phyloP scores from a whole-genome alignment of 2,329 filamentous ascomycete species.

The Calcarisporium arbuscula region DNA sequence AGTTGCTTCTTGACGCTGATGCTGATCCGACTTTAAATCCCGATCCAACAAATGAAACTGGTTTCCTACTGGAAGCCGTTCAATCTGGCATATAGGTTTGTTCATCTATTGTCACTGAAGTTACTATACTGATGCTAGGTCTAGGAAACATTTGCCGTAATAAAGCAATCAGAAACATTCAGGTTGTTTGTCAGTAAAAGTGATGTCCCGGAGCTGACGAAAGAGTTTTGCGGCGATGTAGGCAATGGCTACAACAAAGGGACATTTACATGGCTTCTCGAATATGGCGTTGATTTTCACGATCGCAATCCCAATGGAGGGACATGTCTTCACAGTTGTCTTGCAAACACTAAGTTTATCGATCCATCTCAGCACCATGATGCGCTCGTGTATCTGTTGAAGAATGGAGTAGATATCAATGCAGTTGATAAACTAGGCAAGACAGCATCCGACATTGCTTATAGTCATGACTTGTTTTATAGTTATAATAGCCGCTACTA shows the following conservation, averaged over 20 bases:
- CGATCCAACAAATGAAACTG: no score
- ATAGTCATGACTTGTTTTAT: not conserved
- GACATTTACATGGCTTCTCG: not conserved
- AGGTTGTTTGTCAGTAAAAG: no score
- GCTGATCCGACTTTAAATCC: conserved; percentile 5
- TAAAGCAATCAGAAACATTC: no score
- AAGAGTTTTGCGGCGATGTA: no score
- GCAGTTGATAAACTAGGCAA: not conserved
- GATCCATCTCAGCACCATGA: not conserved
- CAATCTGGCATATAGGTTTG: no score
- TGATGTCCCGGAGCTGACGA: no score
- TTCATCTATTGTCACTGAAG: no score
- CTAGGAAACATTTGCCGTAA: no score
- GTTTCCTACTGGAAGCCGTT: no score
- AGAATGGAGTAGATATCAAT: not conserved
- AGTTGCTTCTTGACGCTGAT: conserved; percentile 6
- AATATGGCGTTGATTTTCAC: not conserved
- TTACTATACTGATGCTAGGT: no score
- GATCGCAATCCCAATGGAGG: not conserved
- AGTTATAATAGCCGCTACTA: not conserved
- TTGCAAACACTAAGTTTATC: no score
- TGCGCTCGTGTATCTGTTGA: not conserved
- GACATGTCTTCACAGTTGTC: not conserved
- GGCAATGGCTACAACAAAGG: not conserved
- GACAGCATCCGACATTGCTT: conserved; percentile 2